Base-by-base conservation (phyloP, 2,329 filamentous ascomycete species). In the Chaetomium strumarium region DNA sequence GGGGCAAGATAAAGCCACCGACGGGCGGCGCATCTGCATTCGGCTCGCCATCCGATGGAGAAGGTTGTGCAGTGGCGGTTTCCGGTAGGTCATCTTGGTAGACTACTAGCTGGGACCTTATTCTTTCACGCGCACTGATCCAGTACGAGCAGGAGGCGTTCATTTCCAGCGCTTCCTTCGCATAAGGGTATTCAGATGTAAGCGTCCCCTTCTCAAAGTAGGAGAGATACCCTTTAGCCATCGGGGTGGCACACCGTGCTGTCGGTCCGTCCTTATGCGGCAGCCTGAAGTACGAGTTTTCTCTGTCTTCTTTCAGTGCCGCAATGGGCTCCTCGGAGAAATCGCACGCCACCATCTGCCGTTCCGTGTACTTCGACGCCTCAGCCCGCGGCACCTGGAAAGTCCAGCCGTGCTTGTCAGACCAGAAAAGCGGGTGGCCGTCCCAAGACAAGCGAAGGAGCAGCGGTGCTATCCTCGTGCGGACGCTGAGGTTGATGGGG, bases 71-170 rank as follows among this genome's bases (percentile, higher is more conserved):
- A 34, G 53, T 33, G 49, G 30, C 12, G 10, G 52, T 50, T 20
- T 17, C 5, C 13, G 60, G 55, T 9, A 57, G 95, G 44, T 56
- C 84, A 33, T 84, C 75, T 54, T 90, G 78, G 66, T 95, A 96
- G 1, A 99, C 87, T 2, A 95, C 91, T 78, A 97, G 88, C 65
- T 99, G 93, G n/a, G 85, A 88, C 77, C 75, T 92, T 69, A 99
- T 99, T 46, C 93, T 79, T 64, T 96, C 90, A 56, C 93, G 81
- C 14, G 93, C 91, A 63, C 90, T 96, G 62, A 99, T 97, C 93
- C 95, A 99, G 70, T 99, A 99, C 0, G 92, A 97, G 67, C 95
- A 99, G 0, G 90, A 96, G 0, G 93, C 90, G 62, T 99, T 99
- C 93, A 99, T 99, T 62, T 97, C 88, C 40, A 99, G 74, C 0